phyloP scores from a whole-genome alignment of 352 stramenopile species.

The Globisporangium nagaii region DNA sequence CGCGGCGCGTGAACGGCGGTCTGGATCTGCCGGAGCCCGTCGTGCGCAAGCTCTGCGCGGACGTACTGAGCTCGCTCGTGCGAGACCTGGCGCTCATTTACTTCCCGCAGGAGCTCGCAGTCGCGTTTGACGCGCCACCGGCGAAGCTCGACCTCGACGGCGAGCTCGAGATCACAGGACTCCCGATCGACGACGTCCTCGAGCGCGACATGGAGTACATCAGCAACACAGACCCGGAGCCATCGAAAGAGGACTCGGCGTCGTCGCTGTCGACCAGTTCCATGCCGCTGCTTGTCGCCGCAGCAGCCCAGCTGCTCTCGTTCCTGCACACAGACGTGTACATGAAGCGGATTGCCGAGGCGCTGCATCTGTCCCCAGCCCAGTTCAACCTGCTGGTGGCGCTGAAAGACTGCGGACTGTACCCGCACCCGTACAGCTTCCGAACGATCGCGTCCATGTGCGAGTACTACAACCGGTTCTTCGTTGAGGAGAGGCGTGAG shows the following conservation, averaged over 20 bases:
- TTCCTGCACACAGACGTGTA: constrained; percentile 29
- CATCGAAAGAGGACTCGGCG: neutral
- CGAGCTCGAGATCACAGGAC: constrained; percentile 41
- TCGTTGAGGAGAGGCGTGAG: constrained; percentile 29
- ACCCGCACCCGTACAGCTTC: constrained; percentile 43
- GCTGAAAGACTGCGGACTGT: constrained; percentile 39
- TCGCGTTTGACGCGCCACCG: constrained; percentile 47
- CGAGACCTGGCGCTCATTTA: constrained; percentile 56
- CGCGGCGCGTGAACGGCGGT: constrained; percentile 52
- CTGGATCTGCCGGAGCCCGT: constrained; percentile 66
- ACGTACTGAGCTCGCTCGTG: constrained; percentile 60
- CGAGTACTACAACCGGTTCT: constrained; percentile 52
- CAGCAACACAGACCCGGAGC: neutral
- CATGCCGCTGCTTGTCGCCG: constrained; percentile 18
- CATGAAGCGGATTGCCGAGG: constrained; percentile 42
- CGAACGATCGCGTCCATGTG: constrained; percentile 44
- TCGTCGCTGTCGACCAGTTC: no score
- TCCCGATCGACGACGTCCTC: constrained; percentile 56
- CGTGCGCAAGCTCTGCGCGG: constrained; percentile 61
- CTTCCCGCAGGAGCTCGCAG: constrained; percentile 57
- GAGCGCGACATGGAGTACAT: constrained; percentile 36
- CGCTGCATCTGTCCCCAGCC: constrained; percentile 37
- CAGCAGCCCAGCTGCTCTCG: constrained; percentile 39
- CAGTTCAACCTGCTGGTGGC: constrained; percentile 70
- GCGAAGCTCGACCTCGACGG: constrained; percentile 57